These are phyloP conservation scores for Curvularia lunata DNA, from an alignment of 2,329 filamentous ascomycete genomes.

Conservation along the genomic window DNA sequence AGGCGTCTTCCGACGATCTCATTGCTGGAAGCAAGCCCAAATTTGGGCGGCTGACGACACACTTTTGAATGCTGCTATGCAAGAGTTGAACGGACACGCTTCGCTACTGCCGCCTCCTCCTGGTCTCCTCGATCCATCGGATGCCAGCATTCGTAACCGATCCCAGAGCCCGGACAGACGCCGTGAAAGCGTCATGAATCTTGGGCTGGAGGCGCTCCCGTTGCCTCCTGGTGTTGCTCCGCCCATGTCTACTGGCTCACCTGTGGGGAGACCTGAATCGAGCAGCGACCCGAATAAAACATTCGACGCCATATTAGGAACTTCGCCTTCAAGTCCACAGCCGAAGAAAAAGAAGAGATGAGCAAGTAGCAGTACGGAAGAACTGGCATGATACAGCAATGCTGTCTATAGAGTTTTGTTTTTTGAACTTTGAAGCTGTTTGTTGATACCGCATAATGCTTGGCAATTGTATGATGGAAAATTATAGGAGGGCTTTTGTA, in stretches of 20 bases:
- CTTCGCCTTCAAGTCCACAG: constrained; percentile 32
- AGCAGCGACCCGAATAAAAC: constrained; percentile 54
- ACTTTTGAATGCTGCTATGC: constrained; percentile 43
- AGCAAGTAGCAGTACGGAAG: constrained; percentile 5
- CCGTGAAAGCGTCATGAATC: constrained; percentile 53
- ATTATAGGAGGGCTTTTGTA: constrained; percentile 7
- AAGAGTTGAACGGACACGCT: constrained; percentile 40
- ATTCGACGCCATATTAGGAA: constrained; percentile 57
- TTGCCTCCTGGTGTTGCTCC: constrained; percentile 54
- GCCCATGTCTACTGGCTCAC: constrained; percentile 32
- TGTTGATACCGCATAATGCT: constrained; percentile 8
- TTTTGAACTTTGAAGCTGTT: constrained; percentile 2
- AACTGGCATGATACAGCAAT: neutral
- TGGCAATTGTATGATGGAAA: constrained; percentile 3
- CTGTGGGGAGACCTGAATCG: constrained; percentile 35
- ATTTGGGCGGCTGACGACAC: constrained; percentile 60
- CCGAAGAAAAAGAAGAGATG: constrained; percentile 42
- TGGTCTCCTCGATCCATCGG: constrained; percentile 33
- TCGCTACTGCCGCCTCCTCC: constrained; percentile 43
- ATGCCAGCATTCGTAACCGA: constrained; percentile 25
- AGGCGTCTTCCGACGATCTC: constrained; percentile 70
- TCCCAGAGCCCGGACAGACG: constrained; percentile 44
- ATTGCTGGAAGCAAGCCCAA: constrained; percentile 71
- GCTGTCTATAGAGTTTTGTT: constrained; percentile 10
- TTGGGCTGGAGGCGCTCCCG: constrained; percentile 56